Evolutionary conservation across 768 basidiomycete genomes (phyloP).

Genomic region (Asterophora lycoperdoides): DNA sequence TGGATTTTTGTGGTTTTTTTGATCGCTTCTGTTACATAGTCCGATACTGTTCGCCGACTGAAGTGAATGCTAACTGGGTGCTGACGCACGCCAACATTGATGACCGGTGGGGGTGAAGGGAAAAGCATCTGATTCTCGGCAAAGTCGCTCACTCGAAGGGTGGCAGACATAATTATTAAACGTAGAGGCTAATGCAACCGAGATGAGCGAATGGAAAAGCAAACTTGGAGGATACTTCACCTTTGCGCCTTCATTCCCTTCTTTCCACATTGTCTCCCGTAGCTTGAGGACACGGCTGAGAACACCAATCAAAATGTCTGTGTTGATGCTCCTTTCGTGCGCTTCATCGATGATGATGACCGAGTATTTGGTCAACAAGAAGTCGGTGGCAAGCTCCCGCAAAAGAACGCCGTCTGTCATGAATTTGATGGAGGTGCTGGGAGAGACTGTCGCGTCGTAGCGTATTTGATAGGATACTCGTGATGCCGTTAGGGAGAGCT

Average conservation of each 20-base stretch:
- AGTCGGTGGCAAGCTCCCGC: slow-evolving; percentile 88
- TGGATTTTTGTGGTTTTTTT: slow-evolving; percentile 93
- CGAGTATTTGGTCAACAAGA: slow-evolving; percentile 90
- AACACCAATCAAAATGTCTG: slow-evolving; percentile 95
- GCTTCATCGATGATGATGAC: slow-evolving; percentile 97
- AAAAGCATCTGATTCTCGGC: slow-evolving; percentile 83
- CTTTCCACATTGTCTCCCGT: slow-evolving; percentile 85
- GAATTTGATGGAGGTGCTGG: slow-evolving; percentile 93
- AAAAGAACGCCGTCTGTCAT: slow-evolving; percentile 99
- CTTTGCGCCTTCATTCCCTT: slow-evolving; percentile 67
- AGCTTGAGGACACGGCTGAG: slow-evolving; percentile 90
- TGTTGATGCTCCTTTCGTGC: slow-evolving; percentile 97
- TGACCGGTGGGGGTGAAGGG: slow-evolving; percentile 79
- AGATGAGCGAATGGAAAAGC: slow-evolving; percentile 5
- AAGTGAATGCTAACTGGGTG: slow-evolving; percentile 96
- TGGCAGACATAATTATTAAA: slow-evolving; percentile 98
- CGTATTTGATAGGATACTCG: slow-evolving; percentile 95
- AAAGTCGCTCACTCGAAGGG: slow-evolving; percentile 90
- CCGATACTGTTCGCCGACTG: slow-evolving; percentile 75
- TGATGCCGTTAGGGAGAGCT: slow-evolving; percentile 79
- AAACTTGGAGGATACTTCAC: slow-evolving; percentile 29
- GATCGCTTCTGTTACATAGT: slow-evolving; percentile 89
- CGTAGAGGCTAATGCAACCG: slow-evolving; percentile 62
- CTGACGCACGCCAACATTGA: slow-evolving; percentile 86
- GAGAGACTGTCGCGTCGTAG: slow-evolving; percentile 90